phyloP scores from a whole-genome alignment of 345 rosid genomes.

The Sisymbrium irio region DNA sequence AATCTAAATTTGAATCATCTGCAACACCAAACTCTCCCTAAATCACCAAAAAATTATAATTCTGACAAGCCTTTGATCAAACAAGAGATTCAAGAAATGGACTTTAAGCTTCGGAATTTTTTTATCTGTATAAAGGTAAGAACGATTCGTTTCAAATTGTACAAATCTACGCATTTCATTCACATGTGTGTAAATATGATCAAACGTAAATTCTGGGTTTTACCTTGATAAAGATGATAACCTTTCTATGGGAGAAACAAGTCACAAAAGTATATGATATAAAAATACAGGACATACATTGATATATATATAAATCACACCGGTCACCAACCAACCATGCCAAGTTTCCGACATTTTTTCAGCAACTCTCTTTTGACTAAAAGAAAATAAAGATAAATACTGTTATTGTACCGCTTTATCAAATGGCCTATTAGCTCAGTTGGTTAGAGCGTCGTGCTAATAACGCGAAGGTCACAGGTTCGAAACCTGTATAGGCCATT shows the following conservation, averaged over 20 bases:
- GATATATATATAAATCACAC: too few species aligned
- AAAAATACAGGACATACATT: too few species aligned
- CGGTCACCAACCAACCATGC: too few species aligned
- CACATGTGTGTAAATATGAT: not conserved
- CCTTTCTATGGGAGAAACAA: not conserved
- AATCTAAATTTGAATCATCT: not conserved
- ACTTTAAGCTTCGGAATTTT: not conserved
- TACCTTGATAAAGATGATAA: constrained; percentile 30
- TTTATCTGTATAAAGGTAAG: not conserved
- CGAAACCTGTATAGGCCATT: constrained; percentile 59
- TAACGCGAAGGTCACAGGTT: constrained; percentile 89
- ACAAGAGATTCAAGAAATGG: not conserved
- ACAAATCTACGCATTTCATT: not conserved
- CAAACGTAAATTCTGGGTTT: not conserved
- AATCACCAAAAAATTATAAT: not conserved
- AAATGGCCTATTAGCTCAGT: constrained; percentile 40
- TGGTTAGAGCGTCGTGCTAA: constrained; percentile 94
- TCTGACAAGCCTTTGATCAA: not conserved
- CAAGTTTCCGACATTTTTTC: not conserved
- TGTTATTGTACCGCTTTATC: rapidly evolving
- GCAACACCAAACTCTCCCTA: not conserved
- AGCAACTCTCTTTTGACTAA: not conserved
- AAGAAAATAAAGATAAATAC: rapidly evolving
- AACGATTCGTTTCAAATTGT: not conserved
- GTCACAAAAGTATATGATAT: not conserved